Evolutionary conservation across 768 basidiomycete species (phyloP).

Genomic region (Xerocomellus amylosporus): DNA sequence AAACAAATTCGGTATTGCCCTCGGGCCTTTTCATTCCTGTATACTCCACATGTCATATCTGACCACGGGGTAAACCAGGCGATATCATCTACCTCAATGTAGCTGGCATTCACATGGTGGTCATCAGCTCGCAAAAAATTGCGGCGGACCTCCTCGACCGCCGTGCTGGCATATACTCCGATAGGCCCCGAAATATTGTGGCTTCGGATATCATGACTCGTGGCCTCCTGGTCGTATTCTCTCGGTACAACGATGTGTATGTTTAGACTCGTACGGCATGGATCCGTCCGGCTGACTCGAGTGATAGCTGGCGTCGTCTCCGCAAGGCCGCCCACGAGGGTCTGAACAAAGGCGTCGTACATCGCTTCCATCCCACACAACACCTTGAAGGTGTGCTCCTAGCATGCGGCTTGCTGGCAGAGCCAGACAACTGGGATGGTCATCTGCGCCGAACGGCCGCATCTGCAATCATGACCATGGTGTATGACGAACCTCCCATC

Average conservation of each 20-base stretch:
- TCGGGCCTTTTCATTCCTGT: background rate
- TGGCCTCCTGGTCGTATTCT: slow-evolving; percentile 27
- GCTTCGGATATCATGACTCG: slow-evolving; percentile 31
- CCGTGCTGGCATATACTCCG: slow-evolving; percentile 33
- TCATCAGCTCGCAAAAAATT: slow-evolving; percentile 32
- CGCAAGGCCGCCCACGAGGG: slow-evolving; percentile 8
- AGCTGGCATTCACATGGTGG: slow-evolving; percentile 22
- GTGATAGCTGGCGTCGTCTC: slow-evolving; percentile 7
- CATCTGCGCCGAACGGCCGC: slow-evolving; percentile 31
- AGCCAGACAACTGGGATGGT: slow-evolving; percentile 31
- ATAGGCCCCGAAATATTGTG: slow-evolving; percentile 32
- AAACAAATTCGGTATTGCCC: background rate
- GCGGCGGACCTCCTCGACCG: slow-evolving; percentile 40
- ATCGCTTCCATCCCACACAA: slow-evolving; percentile 3
- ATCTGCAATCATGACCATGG: slow-evolving; percentile 28
- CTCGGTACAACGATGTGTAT: slow-evolving; percentile 8
- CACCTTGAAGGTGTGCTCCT: slow-evolving; percentile 6
- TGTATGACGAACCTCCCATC: slow-evolving; percentile 21
- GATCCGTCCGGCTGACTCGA: background rate
- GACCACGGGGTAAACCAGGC: background rate
- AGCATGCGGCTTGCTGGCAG: slow-evolving; percentile 22
- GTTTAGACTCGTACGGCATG: background rate
- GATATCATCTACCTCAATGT: slow-evolving; percentile 8
- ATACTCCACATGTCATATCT: background rate
- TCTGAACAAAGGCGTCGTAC: background rate